Conservation (phyloP, 2,329 filamentous ascomycete species). For the Coleophoma eucalyptorum region DNA sequence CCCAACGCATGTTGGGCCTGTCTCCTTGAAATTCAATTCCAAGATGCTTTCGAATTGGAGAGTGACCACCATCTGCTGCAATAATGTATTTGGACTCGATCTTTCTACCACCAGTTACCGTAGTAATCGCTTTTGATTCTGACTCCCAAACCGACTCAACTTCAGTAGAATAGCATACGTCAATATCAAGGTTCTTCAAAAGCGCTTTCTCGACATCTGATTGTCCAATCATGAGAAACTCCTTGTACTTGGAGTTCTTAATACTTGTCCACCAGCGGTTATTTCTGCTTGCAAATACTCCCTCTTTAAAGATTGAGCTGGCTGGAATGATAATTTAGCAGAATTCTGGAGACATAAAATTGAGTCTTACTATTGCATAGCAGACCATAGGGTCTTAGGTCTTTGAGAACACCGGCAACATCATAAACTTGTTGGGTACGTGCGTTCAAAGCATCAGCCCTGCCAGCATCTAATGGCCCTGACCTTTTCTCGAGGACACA, state of each 20-base stretch:
- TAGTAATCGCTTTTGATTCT: conserved; percentile 17
- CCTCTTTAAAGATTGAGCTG: conserved; percentile 42
- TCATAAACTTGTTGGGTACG: conserved; percentile 45
- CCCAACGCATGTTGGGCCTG: conserved; percentile 47
- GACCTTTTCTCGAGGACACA: conserved; percentile 36
- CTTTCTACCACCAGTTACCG: background rate
- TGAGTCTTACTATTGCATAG: conserved; percentile 42
- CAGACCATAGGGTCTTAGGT: conserved; percentile 37
- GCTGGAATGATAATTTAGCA: conserved; percentile 24
- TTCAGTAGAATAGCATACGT: conserved; percentile 34
- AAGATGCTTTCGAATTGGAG: conserved; percentile 16
- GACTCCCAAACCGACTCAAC: conserved; percentile 28
- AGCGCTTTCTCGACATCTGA: conserved; percentile 39
- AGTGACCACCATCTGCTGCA: conserved; percentile 7
- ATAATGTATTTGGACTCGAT: conserved; percentile 5
- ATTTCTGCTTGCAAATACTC: conserved; percentile 42
- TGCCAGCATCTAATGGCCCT: conserved; percentile 34
- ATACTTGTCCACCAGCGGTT: conserved; percentile 44
- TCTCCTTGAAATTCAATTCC: conserved; percentile 38
- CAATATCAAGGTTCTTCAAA: conserved; percentile 27
- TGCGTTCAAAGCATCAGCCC: conserved; percentile 45
- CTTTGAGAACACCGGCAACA: conserved; percentile 37
- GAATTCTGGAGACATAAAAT: background rate
- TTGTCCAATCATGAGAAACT: conserved; percentile 48
- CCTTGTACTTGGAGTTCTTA: conserved; percentile 39